Conservation (phyloP, 495 filamentous ascomycete genomes). For the Pyronema omphalodes region DNA sequence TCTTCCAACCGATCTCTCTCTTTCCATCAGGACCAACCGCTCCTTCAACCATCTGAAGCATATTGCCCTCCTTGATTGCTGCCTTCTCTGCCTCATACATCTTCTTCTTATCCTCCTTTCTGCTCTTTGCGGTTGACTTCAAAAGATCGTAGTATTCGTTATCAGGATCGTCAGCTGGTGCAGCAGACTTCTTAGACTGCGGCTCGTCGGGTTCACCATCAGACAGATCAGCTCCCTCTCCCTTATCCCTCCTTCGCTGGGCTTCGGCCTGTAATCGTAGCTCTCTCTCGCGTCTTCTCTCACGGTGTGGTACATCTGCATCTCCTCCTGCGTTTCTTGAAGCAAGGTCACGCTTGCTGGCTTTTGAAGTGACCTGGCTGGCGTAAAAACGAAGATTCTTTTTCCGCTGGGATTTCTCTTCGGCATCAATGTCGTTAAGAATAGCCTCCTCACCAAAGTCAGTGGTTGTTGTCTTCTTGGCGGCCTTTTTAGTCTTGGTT, state of each 20-base stretch:
- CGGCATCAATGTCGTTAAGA: constrained; percentile 44
- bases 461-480: constrained; percentile 14
- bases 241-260: constrained; percentile 57
- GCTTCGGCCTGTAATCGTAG: constrained; percentile 71
- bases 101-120: constrained; percentile 59
- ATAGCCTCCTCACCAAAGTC: constrained; percentile 51
- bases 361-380: constrained; percentile 82
- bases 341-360: constrained; percentile 64
- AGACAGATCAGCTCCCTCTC: constrained; percentile 38
- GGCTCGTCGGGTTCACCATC: constrained; percentile 43
- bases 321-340: constrained; percentile 79
- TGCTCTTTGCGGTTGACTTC: constrained; percentile 42
- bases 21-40: constrained; percentile 39
- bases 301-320: constrained; percentile 73
- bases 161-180: constrained; percentile 39
- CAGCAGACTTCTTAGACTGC: constrained; percentile 20
- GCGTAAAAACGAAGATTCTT: constrained; percentile 91
- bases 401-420: constrained; percentile 69
- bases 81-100: constrained; percentile 28
- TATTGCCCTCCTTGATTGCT: constrained; percentile 16
- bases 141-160: constrained; percentile 80
- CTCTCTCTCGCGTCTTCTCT: constrained; percentile 69
- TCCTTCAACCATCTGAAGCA: constrained; percentile 31
- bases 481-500: background rate
- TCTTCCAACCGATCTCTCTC: constrained; percentile 73